Conservation (phyloP, 257 asterid genomes). For the Marsdenia floribunda region DNA sequence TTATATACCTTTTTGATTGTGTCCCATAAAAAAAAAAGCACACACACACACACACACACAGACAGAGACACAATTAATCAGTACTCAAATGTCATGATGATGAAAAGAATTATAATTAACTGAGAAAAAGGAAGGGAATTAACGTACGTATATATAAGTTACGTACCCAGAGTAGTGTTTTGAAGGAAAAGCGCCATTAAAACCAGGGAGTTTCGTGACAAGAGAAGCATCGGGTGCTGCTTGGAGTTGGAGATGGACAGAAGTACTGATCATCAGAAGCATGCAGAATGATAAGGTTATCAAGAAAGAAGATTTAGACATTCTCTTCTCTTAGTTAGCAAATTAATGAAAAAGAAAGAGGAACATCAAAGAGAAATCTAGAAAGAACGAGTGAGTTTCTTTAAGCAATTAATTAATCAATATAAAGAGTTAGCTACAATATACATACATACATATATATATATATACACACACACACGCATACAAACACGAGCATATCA, state of each 20-base stretch:
- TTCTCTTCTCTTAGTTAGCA: neutral
- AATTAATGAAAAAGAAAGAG: too few species aligned
- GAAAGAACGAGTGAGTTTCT: too few species aligned
- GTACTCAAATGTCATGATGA: neutral
- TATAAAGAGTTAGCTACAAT: too few species aligned
- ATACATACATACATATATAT: too few species aligned
- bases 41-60: too few species aligned
- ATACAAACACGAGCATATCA: too few species aligned
- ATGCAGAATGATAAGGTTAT: neutral
- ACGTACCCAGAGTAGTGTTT: slow-evolving; percentile 53
- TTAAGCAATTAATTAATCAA: too few species aligned
- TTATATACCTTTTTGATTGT: slow-evolving; percentile 31
- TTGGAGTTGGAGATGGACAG: slow-evolving; percentile 14
- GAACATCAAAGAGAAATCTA: too few species aligned
- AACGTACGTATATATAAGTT: neutral
- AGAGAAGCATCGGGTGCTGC: slow-evolving; percentile 44
- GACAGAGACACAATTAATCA: too few species aligned
- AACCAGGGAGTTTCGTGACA: slow-evolving; percentile 44
- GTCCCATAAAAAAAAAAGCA: too few species aligned
- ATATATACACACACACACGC: too few species aligned
- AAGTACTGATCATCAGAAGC: neutral
- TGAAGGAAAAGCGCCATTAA: slow-evolving; percentile 52
- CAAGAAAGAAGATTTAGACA: neutral
- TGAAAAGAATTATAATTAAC: neutral
- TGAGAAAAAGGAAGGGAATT: neutral